These are phyloP conservation scores for Didymella lethalis DNA, from an alignment of 2,329 filamentous ascomycete species.

Conservation along the genomic window DNA sequence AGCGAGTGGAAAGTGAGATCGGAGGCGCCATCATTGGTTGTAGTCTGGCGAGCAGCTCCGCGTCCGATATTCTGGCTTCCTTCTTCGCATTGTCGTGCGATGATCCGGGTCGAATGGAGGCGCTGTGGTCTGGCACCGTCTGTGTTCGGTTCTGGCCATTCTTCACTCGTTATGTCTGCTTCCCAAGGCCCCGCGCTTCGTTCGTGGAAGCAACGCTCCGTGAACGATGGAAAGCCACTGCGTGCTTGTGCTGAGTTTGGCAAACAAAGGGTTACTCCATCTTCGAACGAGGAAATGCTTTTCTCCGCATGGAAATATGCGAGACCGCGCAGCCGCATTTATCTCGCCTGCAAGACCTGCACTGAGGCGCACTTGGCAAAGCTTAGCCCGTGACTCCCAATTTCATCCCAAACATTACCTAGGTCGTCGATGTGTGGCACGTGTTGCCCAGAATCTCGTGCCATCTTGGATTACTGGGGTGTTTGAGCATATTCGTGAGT, in stretches of 20 bases:
- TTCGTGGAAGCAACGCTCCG: neutral
- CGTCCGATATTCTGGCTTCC: slow-evolving; percentile 3
- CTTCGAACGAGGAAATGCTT: neutral
- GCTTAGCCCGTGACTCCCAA: neutral
- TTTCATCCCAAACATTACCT: neutral
- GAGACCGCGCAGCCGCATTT: neutral
- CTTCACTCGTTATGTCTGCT: too few species aligned
- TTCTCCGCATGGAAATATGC: neutral
- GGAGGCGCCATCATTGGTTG: neutral
- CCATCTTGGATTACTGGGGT: neutral
- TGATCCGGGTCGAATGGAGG: neutral
- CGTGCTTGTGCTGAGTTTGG: neutral
- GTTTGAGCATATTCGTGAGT: neutral
- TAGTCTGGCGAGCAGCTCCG: neutral
- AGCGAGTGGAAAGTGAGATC: neutral
- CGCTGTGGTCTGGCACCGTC: neutral
- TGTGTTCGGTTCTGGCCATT: neutral
- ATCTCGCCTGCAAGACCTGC: neutral
- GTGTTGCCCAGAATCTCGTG: neutral
- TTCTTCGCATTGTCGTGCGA: slow-evolving; percentile 5
- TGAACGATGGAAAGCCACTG: neutral
- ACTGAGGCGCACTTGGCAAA: neutral
- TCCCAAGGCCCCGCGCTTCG: neutral
- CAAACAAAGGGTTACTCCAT: neutral
- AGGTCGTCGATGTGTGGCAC: neutral